These are phyloP conservation scores for Aspergillus bridgeri DNA, from an alignment of 495 filamentous ascomycete species.

Conservation along the genomic window DNA sequence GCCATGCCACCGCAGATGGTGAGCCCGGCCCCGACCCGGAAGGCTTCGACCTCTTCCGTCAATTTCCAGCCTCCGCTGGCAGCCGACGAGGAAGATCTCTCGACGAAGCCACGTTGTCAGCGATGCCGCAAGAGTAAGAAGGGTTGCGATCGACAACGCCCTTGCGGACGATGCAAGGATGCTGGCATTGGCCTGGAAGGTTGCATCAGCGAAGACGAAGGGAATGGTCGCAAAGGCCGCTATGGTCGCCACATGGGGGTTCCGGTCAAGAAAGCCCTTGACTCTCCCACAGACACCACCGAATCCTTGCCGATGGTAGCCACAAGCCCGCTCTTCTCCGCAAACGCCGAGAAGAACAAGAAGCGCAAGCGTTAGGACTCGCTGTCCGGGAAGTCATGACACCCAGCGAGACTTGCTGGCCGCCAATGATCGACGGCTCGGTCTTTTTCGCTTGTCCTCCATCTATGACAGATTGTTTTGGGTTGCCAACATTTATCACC, in stretches of 20 bases:
- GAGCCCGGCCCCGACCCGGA: slow-evolving; percentile 69
- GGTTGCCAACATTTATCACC: background rate
- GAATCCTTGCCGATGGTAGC: slow-evolving; percentile 32
- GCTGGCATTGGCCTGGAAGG: slow-evolving; percentile 88
- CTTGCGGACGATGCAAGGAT: slow-evolving; percentile 92
- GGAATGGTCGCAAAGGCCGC: slow-evolving; percentile 92
- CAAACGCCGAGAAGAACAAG: slow-evolving; percentile 58
- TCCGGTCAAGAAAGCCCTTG: slow-evolving; percentile 68
- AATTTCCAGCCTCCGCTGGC: slow-evolving; percentile 68
- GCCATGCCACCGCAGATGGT: slow-evolving; percentile 63
- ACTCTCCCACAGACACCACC: slow-evolving; percentile 26
- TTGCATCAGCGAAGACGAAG: slow-evolving; percentile 95
- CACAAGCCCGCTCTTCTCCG: slow-evolving; percentile 31
- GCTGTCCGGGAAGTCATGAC: background rate
- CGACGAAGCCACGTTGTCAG: slow-evolving; percentile 93
- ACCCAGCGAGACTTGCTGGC: background rate
- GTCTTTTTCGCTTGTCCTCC: background rate
- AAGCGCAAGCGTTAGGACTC: slow-evolving; percentile 63
- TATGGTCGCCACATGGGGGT: slow-evolving; percentile 97
- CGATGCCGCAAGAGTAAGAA: slow-evolving; percentile 99
- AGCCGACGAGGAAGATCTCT: slow-evolving; percentile 84
- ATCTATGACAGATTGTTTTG: background rate
- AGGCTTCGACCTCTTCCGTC: slow-evolving; percentile 65
- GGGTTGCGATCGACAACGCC: slow-evolving; percentile 93
- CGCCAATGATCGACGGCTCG: background rate